Conservation (phyloP, 2,329 filamentous ascomycete species). For the Claviceps purpurea region DNA sequence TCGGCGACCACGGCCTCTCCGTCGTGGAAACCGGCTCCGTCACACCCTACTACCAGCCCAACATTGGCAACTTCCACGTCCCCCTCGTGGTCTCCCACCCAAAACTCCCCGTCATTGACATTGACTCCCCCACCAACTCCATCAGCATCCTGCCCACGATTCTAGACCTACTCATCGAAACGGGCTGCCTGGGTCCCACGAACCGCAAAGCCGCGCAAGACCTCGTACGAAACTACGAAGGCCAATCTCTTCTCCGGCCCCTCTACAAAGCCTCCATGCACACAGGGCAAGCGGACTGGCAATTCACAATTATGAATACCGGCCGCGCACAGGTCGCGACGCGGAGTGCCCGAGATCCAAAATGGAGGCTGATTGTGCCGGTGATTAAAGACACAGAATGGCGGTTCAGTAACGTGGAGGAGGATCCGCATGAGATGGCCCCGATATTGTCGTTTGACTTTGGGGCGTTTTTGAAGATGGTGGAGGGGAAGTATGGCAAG, state of each 20-base stretch:
- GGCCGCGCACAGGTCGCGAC: conserved; percentile 12
- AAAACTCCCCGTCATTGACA: conserved; percentile 17
- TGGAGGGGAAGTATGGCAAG: conserved; percentile 12
- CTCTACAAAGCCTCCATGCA: conserved; percentile 10
- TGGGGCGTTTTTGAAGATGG: conserved; percentile 8
- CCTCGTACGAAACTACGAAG: conserved; percentile 21
- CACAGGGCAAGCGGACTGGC: conserved; percentile 13
- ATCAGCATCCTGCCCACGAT: conserved; percentile 21
- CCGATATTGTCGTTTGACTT: conserved; percentile 15
- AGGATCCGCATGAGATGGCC: conserved; percentile 17
- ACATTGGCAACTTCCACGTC: conserved; percentile 21
- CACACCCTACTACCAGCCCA: conserved; percentile 20
- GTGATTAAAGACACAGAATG: conserved; percentile 17
- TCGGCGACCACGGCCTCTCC: conserved; percentile 21
- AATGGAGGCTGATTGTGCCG: conserved; percentile 13
- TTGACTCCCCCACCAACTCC: conserved; percentile 19
- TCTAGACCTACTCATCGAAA: conserved; percentile 21
- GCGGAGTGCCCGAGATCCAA: conserved; percentile 9
- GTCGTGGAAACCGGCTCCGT: conserved; percentile 18
- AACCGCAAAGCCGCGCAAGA: conserved; percentile 15
- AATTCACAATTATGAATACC: conserved; percentile 15
- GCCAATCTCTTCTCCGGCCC: conserved; percentile 21
- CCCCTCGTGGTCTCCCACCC: conserved; percentile 22
- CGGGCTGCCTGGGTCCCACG: conserved; percentile 16
- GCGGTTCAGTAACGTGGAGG: conserved; percentile 16